These are phyloP conservation scores for Alternaria gaisen DNA, from an alignment of 2,329 filamentous ascomycete genomes.

Conservation along the genomic window DNA sequence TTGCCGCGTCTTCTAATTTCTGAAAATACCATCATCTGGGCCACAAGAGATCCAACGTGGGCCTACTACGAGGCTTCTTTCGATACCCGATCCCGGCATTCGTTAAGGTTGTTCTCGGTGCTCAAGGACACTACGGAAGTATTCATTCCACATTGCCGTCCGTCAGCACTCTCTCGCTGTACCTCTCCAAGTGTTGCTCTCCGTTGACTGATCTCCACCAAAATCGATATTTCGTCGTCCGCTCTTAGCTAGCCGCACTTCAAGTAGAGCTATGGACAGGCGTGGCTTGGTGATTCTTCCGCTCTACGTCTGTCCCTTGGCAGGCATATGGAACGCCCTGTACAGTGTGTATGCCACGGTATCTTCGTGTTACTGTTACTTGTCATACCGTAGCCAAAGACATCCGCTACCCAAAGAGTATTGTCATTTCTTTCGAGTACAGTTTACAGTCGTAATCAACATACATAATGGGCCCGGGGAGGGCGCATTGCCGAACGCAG, in stretches of 20 bases:
- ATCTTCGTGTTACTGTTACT: slow-evolving; percentile 5
- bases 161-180: slow-evolving; percentile 13
- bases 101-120: slow-evolving; percentile 21
- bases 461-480: slow-evolving; percentile 59
- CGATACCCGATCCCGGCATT: slow-evolving; percentile 23
- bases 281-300: slow-evolving; percentile 55
- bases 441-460: slow-evolving; percentile 63
- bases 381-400: slow-evolving; percentile 1
- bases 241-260: slow-evolving; percentile 15
- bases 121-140: slow-evolving; percentile 20
- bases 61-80: slow-evolving; percentile 22
- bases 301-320: slow-evolving; percentile 59
- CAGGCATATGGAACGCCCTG: slow-evolving; percentile 58
- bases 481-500: slow-evolving; percentile 53
- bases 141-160: slow-evolving; percentile 8
- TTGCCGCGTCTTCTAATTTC: slow-evolving; percentile 31
- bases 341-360: slow-evolving; percentile 51
- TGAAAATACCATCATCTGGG: slow-evolving; percentile 25
- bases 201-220: slow-evolving; percentile 5
- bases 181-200: slow-evolving; percentile 3
- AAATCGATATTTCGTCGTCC: slow-evolving; percentile 5
- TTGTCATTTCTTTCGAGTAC: slow-evolving; percentile 48
- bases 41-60: slow-evolving; percentile 32
- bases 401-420: slow-evolving; percentile 32
- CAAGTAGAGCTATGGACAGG: slow-evolving; percentile 23